A percentile compares a stretch with the other conserved stretches of the same genome.
Conservation (phyloP, 2,329 filamentous ascomycete species). For the Phialemoniopsis sp. region DNA sequence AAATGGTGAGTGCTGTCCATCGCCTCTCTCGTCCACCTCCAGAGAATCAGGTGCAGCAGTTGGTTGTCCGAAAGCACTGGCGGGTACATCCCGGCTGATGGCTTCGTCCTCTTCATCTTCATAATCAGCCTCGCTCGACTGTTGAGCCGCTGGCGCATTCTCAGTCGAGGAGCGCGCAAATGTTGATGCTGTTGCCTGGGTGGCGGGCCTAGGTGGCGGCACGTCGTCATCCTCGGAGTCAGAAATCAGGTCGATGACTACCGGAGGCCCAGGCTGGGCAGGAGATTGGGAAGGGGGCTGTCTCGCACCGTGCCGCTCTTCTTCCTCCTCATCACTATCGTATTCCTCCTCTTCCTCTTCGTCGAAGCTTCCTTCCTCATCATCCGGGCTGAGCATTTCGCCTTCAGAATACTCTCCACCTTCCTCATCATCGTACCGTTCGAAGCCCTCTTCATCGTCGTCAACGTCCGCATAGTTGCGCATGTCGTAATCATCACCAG, state of each 20-base stretch:
- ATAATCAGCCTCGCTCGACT: constrained; percentile 2
- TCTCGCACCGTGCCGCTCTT: constrained; percentile 1
- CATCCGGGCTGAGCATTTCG: too few relatives aligned
- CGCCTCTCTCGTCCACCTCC: too few relatives aligned
- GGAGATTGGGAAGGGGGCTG: constrained; percentile 2
- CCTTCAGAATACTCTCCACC: too few relatives aligned
- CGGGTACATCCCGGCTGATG: neutral
- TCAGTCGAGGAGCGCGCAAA: neutral
- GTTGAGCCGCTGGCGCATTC: neutral
- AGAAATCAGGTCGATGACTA: constrained; percentile 43
- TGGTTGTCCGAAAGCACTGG: too few relatives aligned
- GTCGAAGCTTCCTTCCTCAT: too few relatives aligned
- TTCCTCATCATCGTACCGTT: constrained; percentile 3
- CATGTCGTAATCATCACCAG: constrained; percentile 22
- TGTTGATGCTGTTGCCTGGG: neutral
- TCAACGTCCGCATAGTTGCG: constrained; percentile 22
- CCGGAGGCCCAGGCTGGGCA: constrained; percentile 16
- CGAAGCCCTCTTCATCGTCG: constrained; percentile 16
- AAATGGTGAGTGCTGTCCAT: constrained; percentile 1
- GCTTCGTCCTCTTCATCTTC: constrained; percentile 1
- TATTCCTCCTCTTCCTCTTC: constrained; percentile 4
- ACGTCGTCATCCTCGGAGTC: constrained; percentile 36
- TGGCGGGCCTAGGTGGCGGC: constrained; percentile 3
- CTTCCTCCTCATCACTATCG: constrained; percentile 2
- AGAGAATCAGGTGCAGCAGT: too few relatives aligned